These are phyloP conservation scores for Penicillium paneum DNA, from an alignment of 2,329 filamentous ascomycete genomes.

Conservation along the genomic window DNA sequence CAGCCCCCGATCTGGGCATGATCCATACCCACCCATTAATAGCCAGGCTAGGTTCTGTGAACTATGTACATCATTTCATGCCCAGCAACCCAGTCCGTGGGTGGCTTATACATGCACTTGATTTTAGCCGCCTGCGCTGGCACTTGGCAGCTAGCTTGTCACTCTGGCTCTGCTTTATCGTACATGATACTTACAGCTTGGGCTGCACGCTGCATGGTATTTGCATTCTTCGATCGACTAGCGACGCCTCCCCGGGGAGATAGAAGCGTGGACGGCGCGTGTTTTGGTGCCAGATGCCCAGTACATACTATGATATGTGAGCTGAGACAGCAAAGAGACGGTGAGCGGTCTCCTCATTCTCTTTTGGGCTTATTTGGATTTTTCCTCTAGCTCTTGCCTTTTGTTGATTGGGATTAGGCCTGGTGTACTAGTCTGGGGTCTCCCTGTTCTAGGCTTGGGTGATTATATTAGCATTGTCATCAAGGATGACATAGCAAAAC, in stretches of 20 bases:
- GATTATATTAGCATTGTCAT: neutral
- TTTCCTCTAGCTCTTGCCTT: neutral
- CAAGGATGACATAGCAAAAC: neutral
- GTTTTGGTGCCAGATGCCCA: neutral
- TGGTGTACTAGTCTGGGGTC: neutral
- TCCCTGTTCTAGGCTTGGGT: neutral
- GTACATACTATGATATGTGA: neutral
- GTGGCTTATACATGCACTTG: neutral
- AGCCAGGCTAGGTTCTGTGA: neutral
- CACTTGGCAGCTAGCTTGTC: constrained; percentile 5
- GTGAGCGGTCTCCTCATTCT: neutral
- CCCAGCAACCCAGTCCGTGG: neutral
- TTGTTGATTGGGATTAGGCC: neutral
- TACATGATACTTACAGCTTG: constrained; percentile 4
- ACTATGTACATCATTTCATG: neutral
- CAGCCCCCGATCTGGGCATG: neutral
- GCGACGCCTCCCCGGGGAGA: neutral
- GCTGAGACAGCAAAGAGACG: constrained; percentile 5
- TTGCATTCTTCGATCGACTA: constrained; percentile 8
- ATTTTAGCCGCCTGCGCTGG: neutral
- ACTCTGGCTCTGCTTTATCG: neutral
- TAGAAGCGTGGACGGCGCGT: constrained; percentile 3
- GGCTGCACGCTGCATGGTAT: neutral
- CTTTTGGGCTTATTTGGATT: neutral
- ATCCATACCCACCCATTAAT: neutral